Evolutionary conservation across 768 basidiomycete genomes (phyloP), one percentile per base, ranked within the genome.

Genomic region (Boletus reticuloceps): DNA sequence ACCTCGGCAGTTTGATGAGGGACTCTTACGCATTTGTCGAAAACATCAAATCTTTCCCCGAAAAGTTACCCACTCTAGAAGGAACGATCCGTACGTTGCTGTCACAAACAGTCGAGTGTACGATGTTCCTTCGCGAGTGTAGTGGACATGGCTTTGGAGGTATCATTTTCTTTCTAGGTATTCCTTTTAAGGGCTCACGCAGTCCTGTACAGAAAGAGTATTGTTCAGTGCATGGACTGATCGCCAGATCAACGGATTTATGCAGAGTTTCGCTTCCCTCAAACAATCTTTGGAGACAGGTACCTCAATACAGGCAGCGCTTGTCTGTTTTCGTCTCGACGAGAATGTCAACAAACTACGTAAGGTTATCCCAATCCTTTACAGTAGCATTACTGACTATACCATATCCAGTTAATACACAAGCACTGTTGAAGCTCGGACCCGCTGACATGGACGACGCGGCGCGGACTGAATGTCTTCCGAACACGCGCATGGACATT

Each of bases 101-200:
- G 2, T 59, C 64, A 9, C 74, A 74, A 45, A 74, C 73, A 0
- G 62, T 72, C 7, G 74, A 75, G 59, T 74, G 73, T 31, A 66
- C 57, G 16, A 62, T 75, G 51, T 74, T 74, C 50, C 58, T 74
- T 47, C 73, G 64, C 8, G 74, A 74, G 50, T 74, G 69, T 41
- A 65, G 62, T 47, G 72, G 72, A 0, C 58, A 67, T 47, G 72
- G 74, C 9, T 74, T 75, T 41, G 62, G 62, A 58, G 55, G 74
- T 75, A 56, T n/a, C 45, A 25, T 40, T 8, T 22, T 36, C 9
- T 49, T n/a, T 51, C 16, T 3, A 3, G 8, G 5, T 4, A 10
- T 5, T 12, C 37, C 19, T 29, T n/a, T 14, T 51, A 10, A 29
- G 47, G 47, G 51, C 56, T 69, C n/a, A 63, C 7, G 9, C 14